Base-by-base conservation (phyloP, 2,329 filamentous ascomycete genomes). In the Blumeriella jaapii region DNA sequence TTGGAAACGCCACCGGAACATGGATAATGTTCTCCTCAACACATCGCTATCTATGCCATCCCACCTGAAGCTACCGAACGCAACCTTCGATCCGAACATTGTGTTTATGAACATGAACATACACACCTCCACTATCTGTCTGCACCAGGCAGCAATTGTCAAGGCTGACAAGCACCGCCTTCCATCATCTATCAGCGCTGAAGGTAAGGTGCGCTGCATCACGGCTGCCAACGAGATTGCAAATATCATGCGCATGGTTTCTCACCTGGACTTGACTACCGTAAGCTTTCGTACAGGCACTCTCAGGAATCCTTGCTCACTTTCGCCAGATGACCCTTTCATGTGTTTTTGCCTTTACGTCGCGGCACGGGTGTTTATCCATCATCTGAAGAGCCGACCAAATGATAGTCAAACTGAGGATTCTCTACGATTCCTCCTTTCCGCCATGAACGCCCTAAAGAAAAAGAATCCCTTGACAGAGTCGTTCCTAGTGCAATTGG, bases 81-180 rank as follows among this genome's bases (percentile, higher is more conserved):
- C 84, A 0, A 62, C 94, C 20, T 63, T 67, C 11, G 81, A 87
- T 51, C 71, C 86, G 3, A 96, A 95, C 45, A 76, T 89, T 35
- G 76, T 96, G 4, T 96, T 95, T 56, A 76, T 82, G 38, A 96
- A 96, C 52, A 94, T 98, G 85, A 86, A 83, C 54, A 85, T 98
- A 19, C 87, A 96, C 56, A 94, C 91, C 0, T 93, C 87, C 1
- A 86, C 85, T 1, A 96, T 98, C 35, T 96, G 89, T 57, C 65
- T 98, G n/a, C 91, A 98, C 53, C 91, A 98, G 61, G 91, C 89
- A 2, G 91, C 91, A 16, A 96, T 98, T 13, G 95, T 89, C 68
- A 96, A 95, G 56, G 86, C 87, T 0, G 89, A 96, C 51, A 91
- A 86, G 60, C 81, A 94, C 58, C 73, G 76, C 34, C 63, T 95